Percentiles rank a stretch among this genome's conserved stretches.
Conservation (phyloP, 1,139 yeast genomes). For the Magnusiomyces fungicola region DNA sequence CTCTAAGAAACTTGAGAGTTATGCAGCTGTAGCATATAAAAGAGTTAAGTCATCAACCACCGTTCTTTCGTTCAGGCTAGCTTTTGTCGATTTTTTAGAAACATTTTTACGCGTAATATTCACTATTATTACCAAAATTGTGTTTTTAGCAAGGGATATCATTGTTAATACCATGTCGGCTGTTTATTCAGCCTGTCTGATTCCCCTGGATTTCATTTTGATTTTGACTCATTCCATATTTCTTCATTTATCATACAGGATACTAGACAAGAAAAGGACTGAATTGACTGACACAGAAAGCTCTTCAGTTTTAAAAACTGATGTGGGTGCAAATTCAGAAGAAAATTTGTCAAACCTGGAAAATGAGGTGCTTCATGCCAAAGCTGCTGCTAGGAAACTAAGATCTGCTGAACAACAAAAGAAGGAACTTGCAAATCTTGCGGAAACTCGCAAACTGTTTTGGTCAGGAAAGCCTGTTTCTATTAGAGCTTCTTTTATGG, state of each 20-base stretch:
- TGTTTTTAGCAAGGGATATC: conserved; percentile 20
- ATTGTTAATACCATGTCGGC: conserved; percentile 14
- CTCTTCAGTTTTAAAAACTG: background rate
- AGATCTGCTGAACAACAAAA: background rate
- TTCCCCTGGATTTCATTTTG: conserved; percentile 22
- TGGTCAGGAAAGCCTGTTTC: conserved; percentile 6
- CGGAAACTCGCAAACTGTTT: background rate
- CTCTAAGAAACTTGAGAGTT: background rate
- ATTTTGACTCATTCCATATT: conserved; percentile 12
- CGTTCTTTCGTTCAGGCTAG: background rate
- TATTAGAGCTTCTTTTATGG: conserved; percentile 2
- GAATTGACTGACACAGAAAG: background rate
- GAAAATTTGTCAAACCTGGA: too few species aligned
- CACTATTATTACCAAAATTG: conserved; percentile 15
- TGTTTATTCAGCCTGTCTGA: conserved; percentile 15
- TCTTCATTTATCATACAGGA: background rate
- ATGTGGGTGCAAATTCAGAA: too few species aligned
- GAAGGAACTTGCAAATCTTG: background rate
- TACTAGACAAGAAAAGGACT: conserved; percentile 2
- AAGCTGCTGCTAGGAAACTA: background rate
- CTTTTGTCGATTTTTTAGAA: background rate
- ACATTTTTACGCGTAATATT: conserved; percentile 6
- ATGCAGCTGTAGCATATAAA: background rate
- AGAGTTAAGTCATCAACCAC: background rate
- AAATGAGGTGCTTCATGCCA: background rate